Evolutionary conservation across 306 rosid genomes (phyloP).

Genomic region (Hippophae tibetana): DNA sequence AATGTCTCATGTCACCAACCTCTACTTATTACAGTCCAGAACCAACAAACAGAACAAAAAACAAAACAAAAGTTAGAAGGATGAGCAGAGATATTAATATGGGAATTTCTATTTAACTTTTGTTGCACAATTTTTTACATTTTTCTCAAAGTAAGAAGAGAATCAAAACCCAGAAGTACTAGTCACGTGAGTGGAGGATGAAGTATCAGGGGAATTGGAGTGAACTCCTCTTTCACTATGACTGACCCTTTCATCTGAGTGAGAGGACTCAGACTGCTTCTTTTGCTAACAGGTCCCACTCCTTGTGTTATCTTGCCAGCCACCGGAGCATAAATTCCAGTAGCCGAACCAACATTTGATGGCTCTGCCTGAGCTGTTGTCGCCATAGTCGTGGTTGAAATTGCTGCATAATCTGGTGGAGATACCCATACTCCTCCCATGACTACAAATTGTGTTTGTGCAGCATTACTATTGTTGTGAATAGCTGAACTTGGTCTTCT

Average conservation of each 20-base stretch:
- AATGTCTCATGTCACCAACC: too few species aligned
- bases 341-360: constrained; percentile 20
- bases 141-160: constrained; percentile 6
- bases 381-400: constrained; percentile 25
- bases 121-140: constrained; percentile 3
- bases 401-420: constrained; percentile 55
- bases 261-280: constrained; percentile 26
- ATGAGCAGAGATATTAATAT: too few species aligned
- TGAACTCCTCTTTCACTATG: constrained; percentile 39
- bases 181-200: constrained; percentile 60
- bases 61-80: too few species aligned
- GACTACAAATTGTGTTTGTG: constrained; percentile 53
- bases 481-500: constrained; percentile 53
- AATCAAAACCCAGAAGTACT: constrained; percentile 31
- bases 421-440: constrained; percentile 80
- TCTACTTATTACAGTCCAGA: too few species aligned
- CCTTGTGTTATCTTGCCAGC: constrained; percentile 28
- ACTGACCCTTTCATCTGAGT: constrained; percentile 41
- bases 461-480: constrained; percentile 32
- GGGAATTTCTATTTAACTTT: too few species aligned
- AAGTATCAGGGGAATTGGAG: constrained; percentile 62
- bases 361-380: constrained; percentile 25
- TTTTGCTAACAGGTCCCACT: constrained; percentile 15
- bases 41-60: too few species aligned
- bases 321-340: constrained; percentile 60